These are phyloP conservation scores for Peribolospora kevripleyi DNA, from an alignment of 768 basidiomycete species.

Conservation along the genomic window DNA sequence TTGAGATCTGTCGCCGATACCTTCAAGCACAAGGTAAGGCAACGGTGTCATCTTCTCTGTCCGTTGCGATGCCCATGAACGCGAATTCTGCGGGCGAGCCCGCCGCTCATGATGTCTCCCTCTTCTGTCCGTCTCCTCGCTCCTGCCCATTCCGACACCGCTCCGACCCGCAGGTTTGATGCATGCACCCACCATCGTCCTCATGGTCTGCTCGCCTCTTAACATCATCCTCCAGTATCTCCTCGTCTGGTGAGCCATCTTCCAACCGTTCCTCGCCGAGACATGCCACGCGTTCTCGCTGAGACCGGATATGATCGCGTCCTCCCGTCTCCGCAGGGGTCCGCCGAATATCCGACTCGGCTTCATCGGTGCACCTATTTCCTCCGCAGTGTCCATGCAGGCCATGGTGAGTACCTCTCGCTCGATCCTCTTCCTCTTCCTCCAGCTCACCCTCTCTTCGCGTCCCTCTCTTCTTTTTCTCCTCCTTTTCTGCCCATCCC, in stretches of 20 bases:
- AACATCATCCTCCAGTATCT: conserved; percentile 63
- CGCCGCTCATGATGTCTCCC: too few species aligned
- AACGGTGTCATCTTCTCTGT: too few species aligned
- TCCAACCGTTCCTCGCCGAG: too few species aligned
- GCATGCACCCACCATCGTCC: conserved; percentile 57
- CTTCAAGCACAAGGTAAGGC: conserved; percentile 13
- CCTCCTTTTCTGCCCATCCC: background rate
- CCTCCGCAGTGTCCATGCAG: conserved; percentile 71
- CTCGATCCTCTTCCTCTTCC: conserved; percentile 33
- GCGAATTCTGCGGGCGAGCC: too few species aligned
- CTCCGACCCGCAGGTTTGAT: conserved; percentile 35
- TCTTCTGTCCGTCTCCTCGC: too few species aligned
- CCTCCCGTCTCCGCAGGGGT: conserved; percentile 31
- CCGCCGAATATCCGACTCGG: conserved; percentile 53
- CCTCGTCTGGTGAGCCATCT: conserved; percentile 26
- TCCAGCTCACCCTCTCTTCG: conserved; percentile 29
- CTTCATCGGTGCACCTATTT: conserved; percentile 76
- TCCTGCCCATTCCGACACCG: too few species aligned
- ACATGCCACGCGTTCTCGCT: too few species aligned
- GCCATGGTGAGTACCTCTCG: conserved; percentile 28
- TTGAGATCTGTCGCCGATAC: conserved; percentile 13
- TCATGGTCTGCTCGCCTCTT: conserved; percentile 56
- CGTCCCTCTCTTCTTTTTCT: background rate
- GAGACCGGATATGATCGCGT: too few species aligned
- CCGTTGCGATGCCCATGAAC: too few species aligned